These are phyloP conservation scores for Paramecium tetraurelia DNA, from an alignment of 73 alveolate species.

Conservation along the genomic window DNA sequence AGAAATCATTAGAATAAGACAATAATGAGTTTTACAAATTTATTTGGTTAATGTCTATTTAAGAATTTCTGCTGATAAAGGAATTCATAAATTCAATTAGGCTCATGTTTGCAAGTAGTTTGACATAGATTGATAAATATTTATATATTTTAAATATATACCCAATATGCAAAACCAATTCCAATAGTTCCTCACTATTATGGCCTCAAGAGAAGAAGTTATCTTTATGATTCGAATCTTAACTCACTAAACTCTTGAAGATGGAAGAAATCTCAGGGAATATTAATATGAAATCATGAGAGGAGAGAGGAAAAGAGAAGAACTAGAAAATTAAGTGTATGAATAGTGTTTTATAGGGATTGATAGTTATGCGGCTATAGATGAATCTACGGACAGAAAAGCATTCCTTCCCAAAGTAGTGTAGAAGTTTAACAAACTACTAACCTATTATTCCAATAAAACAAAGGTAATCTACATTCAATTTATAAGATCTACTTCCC, in stretches of 20 bases:
- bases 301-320: conserved; percentile 34
- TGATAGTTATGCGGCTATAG: neutral
- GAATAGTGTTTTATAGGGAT: neutral
- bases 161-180: neutral
- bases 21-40: no score
- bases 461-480: neutral
- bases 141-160: neutral
- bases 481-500: neutral
- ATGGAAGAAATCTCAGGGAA: neutral
- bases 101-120: neutral
- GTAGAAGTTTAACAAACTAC: neutral
- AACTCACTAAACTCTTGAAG: neutral
- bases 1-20: no score
- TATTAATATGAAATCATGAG: neutral
- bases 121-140: neutral
- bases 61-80: neutral
- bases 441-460: neutral
- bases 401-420: neutral
- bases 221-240: neutral
- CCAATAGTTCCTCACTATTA: neutral
- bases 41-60: no score
- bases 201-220: conserved; percentile 37
- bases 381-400: neutral
- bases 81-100: neutral
- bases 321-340: neutral